These are phyloP conservation scores for Penicillium vulpinum DNA, from an alignment of 2,329 filamentous ascomycete species.

Conservation along the genomic window DNA sequence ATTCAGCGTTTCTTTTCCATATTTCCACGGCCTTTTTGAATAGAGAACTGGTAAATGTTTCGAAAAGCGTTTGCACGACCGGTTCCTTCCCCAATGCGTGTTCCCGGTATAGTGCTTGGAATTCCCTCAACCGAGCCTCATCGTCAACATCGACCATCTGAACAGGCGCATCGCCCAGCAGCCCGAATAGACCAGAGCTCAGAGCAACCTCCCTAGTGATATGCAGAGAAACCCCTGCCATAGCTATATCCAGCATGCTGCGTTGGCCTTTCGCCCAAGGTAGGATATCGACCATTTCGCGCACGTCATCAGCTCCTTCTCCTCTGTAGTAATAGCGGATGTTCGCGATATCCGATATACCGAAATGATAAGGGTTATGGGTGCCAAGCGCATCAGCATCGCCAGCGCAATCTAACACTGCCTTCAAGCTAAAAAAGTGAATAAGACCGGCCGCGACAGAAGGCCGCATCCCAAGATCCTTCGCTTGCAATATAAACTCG, in stretches of 20 bases:
- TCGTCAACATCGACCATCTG: conserved; percentile 7
- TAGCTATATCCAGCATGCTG: background rate
- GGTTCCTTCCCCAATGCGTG: background rate
- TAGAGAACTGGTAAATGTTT: background rate
- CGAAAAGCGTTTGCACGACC: background rate
- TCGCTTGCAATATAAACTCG: background rate
- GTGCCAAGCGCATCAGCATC: background rate
- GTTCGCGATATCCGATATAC: background rate
- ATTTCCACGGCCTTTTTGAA: background rate
- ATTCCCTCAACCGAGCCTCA: background rate
- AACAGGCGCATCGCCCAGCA: conserved; percentile 6
- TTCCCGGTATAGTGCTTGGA: background rate
- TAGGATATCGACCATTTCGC: background rate
- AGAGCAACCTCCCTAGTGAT: background rate
- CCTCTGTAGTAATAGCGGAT: background rate
- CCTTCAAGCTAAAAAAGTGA: background rate
- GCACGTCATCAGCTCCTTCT: background rate
- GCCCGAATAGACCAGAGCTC: conserved; percentile 1
- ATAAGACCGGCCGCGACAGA: background rate
- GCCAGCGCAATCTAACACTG: background rate
- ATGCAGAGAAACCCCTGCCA: background rate
- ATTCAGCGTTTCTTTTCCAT: conserved; percentile 1
- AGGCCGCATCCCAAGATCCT: background rate
- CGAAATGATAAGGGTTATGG: background rate
- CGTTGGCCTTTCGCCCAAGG: background rate